Evolutionary conservation across 1,139 yeast species (phyloP).

Genomic region (Casaregolazyma lundiana): DNA sequence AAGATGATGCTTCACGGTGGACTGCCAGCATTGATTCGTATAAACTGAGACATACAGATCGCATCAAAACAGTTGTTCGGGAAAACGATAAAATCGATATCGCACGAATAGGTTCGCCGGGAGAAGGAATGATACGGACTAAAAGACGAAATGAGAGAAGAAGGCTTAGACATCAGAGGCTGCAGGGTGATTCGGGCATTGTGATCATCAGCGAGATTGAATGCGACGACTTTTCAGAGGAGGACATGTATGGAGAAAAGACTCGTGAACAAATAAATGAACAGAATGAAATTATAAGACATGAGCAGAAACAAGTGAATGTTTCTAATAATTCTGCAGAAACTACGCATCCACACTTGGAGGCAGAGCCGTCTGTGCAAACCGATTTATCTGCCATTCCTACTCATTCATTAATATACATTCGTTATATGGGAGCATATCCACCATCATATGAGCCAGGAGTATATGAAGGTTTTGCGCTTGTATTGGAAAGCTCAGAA

Average conservation of each 20-base stretch:
- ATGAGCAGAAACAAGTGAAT: too few relatives aligned
- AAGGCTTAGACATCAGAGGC: slow-evolving; percentile 2
- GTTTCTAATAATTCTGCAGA: not conserved
- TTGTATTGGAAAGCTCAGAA: not conserved
- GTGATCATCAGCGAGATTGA: slow-evolving; percentile 1
- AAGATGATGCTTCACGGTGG: not conserved
- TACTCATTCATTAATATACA: slow-evolving; percentile 2
- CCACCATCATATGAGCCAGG: slow-evolving; percentile 7
- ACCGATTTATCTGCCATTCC: not conserved
- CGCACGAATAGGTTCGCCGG: slow-evolving; percentile 11
- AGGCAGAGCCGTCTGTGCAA: not conserved
- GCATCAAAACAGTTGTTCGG: slow-evolving; percentile 11
- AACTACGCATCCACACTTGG: not conserved
- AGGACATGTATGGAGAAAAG: not conserved
- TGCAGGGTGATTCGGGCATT: slow-evolving; percentile 2
- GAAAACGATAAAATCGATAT: slow-evolving; percentile 14
- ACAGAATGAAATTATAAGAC: not conserved
- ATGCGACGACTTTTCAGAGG: slow-evolving; percentile 2
- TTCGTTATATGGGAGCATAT: slow-evolving; percentile 6
- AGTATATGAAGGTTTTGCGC: not conserved
- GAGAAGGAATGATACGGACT: slow-evolving; percentile 17
- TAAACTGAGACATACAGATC: slow-evolving; percentile 3
- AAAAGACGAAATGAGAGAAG: slow-evolving; percentile 17
- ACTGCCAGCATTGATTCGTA: slow-evolving; percentile 5
- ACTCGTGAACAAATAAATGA: not conserved